These are phyloP conservation scores for Balamuthia mandrillaris DNA, from an alignment of 208 protist genomes.

Conservation along the genomic window DNA sequence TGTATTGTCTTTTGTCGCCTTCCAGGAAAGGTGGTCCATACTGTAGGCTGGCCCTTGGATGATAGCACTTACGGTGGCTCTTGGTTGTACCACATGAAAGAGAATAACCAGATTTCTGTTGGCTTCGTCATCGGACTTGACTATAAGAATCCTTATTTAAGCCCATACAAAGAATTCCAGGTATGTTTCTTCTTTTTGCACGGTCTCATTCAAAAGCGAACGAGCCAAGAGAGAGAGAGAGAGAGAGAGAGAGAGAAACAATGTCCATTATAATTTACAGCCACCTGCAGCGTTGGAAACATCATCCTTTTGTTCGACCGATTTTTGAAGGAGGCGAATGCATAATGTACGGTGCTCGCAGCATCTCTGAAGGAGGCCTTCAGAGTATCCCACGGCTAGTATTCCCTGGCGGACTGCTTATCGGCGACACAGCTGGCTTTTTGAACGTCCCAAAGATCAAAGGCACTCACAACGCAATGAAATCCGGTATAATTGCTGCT, in stretches of 20 bases:
- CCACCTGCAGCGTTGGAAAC: constrained; percentile 56
- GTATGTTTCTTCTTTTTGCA: constrained; percentile 61
- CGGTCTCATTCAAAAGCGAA: no score
- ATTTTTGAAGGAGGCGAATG: constrained; percentile 84
- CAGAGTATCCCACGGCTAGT: constrained; percentile 87
- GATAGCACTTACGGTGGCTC: constrained; percentile 91
- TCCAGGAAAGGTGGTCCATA: neutral
- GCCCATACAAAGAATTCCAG: constrained; percentile 94
- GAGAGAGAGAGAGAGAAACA: neutral
- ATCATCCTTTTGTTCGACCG: constrained; percentile 59
- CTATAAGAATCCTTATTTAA: constrained; percentile 92
- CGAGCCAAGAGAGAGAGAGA: no score
- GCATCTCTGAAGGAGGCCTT: constrained; percentile 92
- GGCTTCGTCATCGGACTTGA: constrained; percentile 95
- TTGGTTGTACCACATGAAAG: constrained; percentile 94
- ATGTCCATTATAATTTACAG: neutral
- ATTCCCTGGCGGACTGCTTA: constrained; percentile 87
- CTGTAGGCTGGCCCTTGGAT: constrained; percentile 84
- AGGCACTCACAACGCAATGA: constrained; percentile 95
- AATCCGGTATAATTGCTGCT: constrained; percentile 77
- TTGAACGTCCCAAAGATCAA: constrained; percentile 97
- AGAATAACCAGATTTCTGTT: constrained; percentile 81
- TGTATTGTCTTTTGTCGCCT: no score
- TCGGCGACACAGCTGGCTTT: constrained; percentile 95
- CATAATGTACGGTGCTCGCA: constrained; percentile 90